These are phyloP conservation scores for Suaeda aralocaspica DNA, from an alignment of 148 eudicot species.

Conservation along the genomic window DNA sequence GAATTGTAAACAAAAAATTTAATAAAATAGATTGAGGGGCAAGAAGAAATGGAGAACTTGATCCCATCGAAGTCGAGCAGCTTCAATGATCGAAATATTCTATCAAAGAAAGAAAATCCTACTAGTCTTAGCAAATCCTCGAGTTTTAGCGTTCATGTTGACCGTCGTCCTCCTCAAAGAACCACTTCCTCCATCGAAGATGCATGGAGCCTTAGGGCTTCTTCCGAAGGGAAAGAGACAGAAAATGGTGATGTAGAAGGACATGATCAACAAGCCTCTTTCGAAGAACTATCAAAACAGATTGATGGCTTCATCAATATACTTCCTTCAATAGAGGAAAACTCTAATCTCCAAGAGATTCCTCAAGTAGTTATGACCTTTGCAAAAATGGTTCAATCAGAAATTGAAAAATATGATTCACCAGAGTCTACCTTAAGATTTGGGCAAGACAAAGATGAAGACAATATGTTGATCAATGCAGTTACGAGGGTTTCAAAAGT, in stretches of 20 bases:
- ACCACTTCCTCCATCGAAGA: slow-evolving; percentile 18
- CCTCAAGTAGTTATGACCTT: slow-evolving; percentile 21
- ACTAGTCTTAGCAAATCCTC: slow-evolving; percentile 23
- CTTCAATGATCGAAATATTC: slow-evolving; percentile 10
- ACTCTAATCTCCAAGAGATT: slow-evolving; percentile 17
- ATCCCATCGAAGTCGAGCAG: slow-evolving; percentile 23
- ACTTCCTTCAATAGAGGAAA: slow-evolving; percentile 18
- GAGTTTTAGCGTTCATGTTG: slow-evolving; percentile 21
- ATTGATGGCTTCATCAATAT: slow-evolving; percentile 25
- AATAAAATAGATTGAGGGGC: neutral
- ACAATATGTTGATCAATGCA: slow-evolving; percentile 8
- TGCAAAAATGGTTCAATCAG: slow-evolving; percentile 25
- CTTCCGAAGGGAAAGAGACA: neutral
- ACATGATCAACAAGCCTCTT: slow-evolving; percentile 8
- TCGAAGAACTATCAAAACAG: slow-evolving; percentile 24
- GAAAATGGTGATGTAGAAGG: slow-evolving; percentile 10
- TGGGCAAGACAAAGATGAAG: slow-evolving; percentile 26
- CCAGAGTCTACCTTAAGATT: slow-evolving; percentile 24
- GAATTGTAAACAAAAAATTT: neutral
- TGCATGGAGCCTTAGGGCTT: neutral
- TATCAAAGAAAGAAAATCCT: slow-evolving; percentile 9
- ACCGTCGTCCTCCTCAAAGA: slow-evolving; percentile 19
- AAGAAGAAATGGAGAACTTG: slow-evolving; percentile 22
- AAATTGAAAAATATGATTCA: slow-evolving; percentile 29
- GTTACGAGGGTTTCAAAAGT: slow-evolving; percentile 17